A percentile compares a stretch with the other conserved stretches of the same genome.
phyloP scores from a whole-genome alignment of 768 basidiomycete species.

The Agrocybe pediades region DNA sequence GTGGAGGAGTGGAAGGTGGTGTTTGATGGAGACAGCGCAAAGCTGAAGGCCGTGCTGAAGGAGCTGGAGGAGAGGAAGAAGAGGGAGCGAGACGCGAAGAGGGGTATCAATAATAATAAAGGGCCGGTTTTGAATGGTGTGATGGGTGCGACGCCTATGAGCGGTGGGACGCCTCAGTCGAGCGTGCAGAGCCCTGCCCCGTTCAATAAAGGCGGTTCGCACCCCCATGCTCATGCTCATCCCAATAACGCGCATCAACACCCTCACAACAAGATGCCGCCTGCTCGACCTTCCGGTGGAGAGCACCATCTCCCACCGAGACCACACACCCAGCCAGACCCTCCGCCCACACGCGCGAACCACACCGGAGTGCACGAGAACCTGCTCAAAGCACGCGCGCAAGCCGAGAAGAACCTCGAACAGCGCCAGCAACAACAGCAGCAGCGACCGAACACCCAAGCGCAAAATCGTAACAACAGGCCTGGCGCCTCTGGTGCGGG shows the following conservation, averaged over 20 bases:
- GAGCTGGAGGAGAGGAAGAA: slow-evolving; percentile 61
- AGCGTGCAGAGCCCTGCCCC: slow-evolving; percentile 16
- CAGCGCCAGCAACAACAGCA: not conserved
- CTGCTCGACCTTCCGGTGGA: too few species aligned
- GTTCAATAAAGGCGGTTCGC: slow-evolving; percentile 1
- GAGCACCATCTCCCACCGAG: not conserved
- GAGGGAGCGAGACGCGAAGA: slow-evolving; percentile 48
- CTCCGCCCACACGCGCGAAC: not conserved
- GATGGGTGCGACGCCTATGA: slow-evolving; percentile 7
- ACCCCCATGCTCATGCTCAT: not conserved
- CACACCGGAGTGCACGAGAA: not conserved
- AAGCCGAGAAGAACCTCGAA: not conserved
- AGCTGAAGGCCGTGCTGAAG: slow-evolving; percentile 64
- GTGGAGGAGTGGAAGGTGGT: slow-evolving; percentile 72
- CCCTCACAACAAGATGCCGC: not conserved
- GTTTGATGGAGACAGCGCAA: slow-evolving; percentile 74
- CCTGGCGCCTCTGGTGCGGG: not conserved
- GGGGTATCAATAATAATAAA: too few species aligned
- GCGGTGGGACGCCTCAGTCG: slow-evolving; percentile 17
- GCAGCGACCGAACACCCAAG: too few species aligned
- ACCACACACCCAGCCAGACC: not conserved
- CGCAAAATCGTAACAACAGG: too few species aligned
- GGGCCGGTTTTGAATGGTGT: slow-evolving; percentile 9
- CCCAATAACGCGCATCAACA: not conserved
- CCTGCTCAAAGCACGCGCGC: slow-evolving; percentile 7